Conservation (phyloP, 2,329 filamentous ascomycete species). For the Leptographium lundbergii region DNA sequence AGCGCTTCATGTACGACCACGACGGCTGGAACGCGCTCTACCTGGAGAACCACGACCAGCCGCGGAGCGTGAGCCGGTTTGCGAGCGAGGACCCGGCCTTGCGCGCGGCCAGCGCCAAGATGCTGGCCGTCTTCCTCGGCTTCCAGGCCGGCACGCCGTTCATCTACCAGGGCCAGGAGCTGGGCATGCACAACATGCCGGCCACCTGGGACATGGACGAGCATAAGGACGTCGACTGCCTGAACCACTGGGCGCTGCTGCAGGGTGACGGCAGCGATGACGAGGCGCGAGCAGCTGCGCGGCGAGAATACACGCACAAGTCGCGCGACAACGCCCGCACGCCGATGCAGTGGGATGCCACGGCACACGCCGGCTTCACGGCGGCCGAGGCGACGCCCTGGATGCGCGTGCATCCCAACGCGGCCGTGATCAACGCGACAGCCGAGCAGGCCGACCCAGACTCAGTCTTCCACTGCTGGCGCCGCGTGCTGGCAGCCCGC, state of each 20-base stretch:
- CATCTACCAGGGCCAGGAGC: slow-evolving; percentile 49
- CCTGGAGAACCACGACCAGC: slow-evolving; percentile 51
- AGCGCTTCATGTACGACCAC: slow-evolving; percentile 35
- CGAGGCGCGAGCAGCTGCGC: neutral
- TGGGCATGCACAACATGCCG: slow-evolving; percentile 43
- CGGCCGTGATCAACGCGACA: neutral
- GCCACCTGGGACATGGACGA: slow-evolving; percentile 31
- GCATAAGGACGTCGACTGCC: slow-evolving; percentile 27
- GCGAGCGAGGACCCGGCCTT: slow-evolving; percentile 23
- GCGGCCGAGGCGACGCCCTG: neutral
- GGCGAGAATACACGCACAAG: slow-evolving; percentile 1
- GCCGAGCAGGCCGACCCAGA: slow-evolving; percentile 1
- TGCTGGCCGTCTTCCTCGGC: slow-evolving; percentile 34
- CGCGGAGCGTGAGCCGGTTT: slow-evolving; percentile 39
- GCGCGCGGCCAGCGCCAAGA: slow-evolving; percentile 33
- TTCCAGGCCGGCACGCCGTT: slow-evolving; percentile 40
- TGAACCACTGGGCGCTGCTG: neutral
- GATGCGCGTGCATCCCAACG: slow-evolving; percentile 5
- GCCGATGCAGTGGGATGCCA: slow-evolving; percentile 5
- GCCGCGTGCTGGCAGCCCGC: neutral
- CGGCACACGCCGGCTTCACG: slow-evolving; percentile 2
- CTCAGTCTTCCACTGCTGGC: slow-evolving; percentile 4
- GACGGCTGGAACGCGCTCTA: slow-evolving; percentile 47
- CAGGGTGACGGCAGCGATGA: neutral
- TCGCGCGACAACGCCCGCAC: slow-evolving; percentile 7